Conservation (phyloP, 768 basidiomycete species). For the Lactarius tabidus region DNA sequence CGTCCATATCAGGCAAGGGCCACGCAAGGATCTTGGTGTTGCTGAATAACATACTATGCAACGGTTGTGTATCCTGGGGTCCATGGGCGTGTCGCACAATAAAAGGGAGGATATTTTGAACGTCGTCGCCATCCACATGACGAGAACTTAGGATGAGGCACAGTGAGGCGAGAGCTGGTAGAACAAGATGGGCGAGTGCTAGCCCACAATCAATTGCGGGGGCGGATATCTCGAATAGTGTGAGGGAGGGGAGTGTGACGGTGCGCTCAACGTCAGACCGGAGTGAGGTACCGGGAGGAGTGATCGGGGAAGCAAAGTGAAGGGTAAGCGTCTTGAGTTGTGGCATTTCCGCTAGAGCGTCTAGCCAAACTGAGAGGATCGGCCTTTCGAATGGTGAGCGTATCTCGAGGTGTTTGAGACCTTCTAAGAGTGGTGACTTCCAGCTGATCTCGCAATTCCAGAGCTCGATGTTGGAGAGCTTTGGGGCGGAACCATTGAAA, state of each 20-base stretch:
- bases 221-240: no score
- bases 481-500: no score
- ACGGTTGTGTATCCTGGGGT: background rate
- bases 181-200: background rate
- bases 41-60: background rate
- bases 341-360: slow-evolving; percentile 10
- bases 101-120: background rate
- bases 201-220: no score
- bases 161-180: background rate
- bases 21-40: background rate
- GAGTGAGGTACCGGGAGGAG: background rate
- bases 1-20: no score
- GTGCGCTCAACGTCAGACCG: background rate
- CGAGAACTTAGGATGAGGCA: background rate
- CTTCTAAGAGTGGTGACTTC: slow-evolving; percentile 4
- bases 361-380: slow-evolving; percentile 6
- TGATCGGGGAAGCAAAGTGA: background rate
- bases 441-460: no score
- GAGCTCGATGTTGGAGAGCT: no score
- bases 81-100: slow-evolving; percentile 1
- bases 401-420: slow-evolving; percentile 9
- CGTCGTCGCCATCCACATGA: background rate
- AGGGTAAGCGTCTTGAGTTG: slow-evolving; percentile 11
- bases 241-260: no score
- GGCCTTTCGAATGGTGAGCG: background rate